phyloP scores from a whole-genome alignment of 495 filamentous ascomycete species.

The Neurospora intermedia region DNA sequence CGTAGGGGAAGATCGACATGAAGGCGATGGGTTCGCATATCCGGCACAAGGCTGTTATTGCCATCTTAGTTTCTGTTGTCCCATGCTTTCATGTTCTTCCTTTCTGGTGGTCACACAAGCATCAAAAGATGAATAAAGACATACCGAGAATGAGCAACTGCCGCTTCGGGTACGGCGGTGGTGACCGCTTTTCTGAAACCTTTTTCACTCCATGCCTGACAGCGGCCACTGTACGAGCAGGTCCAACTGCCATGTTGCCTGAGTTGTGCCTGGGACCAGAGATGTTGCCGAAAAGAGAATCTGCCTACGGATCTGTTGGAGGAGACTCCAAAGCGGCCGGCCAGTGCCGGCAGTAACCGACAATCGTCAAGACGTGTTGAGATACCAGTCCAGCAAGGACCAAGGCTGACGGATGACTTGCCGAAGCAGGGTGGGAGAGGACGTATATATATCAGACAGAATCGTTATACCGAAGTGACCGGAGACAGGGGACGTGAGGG shows the following conservation, averaged over 20 bases:
- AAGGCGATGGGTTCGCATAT: conserved; percentile 99
- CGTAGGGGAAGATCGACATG: conserved; percentile 99
- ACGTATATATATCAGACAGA: conserved; percentile 3
- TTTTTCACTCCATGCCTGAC: neutral
- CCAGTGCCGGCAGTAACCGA: neutral
- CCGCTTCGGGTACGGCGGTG: conserved; percentile 39
- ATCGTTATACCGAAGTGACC: neutral
- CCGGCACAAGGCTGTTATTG: conserved; percentile 65
- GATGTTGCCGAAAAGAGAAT: neutral
- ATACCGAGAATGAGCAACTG: conserved; percentile 68
- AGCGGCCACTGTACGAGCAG: conserved; percentile 4
- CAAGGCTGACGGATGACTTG: conserved; percentile 1
- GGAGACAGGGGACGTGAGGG: neutral
- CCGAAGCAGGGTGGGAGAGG: conserved; percentile 1
- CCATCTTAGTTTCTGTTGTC: neutral
- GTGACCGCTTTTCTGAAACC: conserved; percentile 3
- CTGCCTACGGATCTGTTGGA: neutral
- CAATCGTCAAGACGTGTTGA: neutral
- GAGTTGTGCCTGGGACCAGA: conserved; percentile 6
- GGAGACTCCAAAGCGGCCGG: neutral
- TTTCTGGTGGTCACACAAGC: conserved; percentile 1
- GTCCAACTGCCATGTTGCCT: conserved; percentile 5
- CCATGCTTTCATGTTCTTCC: neutral
- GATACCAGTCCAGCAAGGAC: neutral
- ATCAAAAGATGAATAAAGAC: conserved; percentile 7